Evolutionary conservation across 163 green algal genomes (phyloP).

Genomic region (Scenedesmus sp.): DNA sequence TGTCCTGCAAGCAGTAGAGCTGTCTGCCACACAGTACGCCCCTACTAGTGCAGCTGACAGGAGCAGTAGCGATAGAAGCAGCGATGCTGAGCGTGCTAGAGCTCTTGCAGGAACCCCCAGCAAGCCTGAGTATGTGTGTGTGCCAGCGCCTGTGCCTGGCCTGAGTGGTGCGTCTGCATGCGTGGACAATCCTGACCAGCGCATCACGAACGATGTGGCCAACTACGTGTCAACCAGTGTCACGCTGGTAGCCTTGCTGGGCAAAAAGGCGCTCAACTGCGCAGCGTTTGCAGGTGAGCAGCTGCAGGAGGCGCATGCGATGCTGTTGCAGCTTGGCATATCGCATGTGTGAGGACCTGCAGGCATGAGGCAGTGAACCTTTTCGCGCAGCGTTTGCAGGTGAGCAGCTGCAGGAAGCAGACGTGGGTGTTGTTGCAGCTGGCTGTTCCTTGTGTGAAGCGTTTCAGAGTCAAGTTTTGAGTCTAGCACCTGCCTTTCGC

Average conservation of each 20-base stretch:
- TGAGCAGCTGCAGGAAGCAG: too few species aligned
- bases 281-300: conserved; percentile 80
- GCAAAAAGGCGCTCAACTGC: conserved; percentile 83
- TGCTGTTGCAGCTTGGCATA: not conserved
- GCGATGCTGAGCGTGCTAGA: not conserved
- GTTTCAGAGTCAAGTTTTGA: too few species aligned
- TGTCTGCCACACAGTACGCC: not conserved
- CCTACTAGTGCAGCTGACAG: not conserved
- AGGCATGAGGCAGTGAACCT: not conserved
- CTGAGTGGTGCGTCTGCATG: not conserved
- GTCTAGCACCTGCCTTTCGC: not conserved
- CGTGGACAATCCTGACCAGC: conserved; percentile 50
- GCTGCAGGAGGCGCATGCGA: not conserved
- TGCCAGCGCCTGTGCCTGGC: not conserved
- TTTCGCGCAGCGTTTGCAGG: not conserved
- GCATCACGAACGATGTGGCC: conserved; percentile 88
- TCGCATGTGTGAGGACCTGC: too few species aligned
- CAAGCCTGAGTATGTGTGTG: not conserved
- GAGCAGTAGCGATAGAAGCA: too few species aligned
- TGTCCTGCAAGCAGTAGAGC: not conserved
- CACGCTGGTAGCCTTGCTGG: conserved; percentile 74
- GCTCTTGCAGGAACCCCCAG: not conserved
- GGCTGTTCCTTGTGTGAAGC: too few species aligned
- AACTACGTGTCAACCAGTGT: conserved; percentile 75
- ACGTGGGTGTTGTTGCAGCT: not conserved